These are phyloP conservation scores for Camillea tinctor DNA, from an alignment of 2,329 filamentous ascomycete genomes.

Conservation along the genomic window DNA sequence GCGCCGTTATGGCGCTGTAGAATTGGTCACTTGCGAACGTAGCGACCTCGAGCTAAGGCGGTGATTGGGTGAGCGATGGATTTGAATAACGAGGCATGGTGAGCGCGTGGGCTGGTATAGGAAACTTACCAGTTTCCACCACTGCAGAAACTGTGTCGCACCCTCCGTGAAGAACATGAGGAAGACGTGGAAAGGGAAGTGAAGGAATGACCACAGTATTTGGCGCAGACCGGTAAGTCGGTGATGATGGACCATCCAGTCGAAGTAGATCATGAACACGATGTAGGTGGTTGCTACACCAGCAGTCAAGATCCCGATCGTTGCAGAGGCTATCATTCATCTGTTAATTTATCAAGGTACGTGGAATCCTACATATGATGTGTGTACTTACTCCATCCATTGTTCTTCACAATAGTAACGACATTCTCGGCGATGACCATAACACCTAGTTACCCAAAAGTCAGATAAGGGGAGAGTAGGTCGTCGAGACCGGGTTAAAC, in stretches of 20 bases:
- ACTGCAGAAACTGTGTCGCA: constrained; percentile 53
- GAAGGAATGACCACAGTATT: constrained; percentile 53
- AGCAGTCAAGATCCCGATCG: constrained; percentile 39
- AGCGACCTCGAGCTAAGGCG: constrained; percentile 5
- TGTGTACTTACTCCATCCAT: constrained; percentile 19
- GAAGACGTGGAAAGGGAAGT: constrained; percentile 62
- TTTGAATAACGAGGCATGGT: background rate
- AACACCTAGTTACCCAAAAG: background rate
- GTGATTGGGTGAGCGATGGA: background rate
- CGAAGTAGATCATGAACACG: constrained; percentile 47
- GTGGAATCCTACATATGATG: too few species aligned
- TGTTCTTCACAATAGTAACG: constrained; percentile 44
- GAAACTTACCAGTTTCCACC: constrained; percentile 34
- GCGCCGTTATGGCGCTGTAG: background rate
- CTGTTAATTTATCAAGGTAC: too few species aligned
- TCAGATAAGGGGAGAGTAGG: background rate
- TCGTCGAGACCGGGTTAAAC: background rate
- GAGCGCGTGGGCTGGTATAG: too few species aligned
- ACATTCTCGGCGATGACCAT: constrained; percentile 53
- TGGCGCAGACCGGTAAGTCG: constrained; percentile 55
- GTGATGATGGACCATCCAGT: constrained; percentile 62
- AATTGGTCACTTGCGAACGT: constrained; percentile 3
- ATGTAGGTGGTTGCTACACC: constrained; percentile 40
- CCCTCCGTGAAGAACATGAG: constrained; percentile 62
- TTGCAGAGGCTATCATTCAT: constrained; percentile 29